Percentiles rank a stretch among this genome's conserved stretches.
Evolutionary conservation across 495 filamentous ascomycete species (phyloP).

Genomic region (Neurospora sp.): DNA sequence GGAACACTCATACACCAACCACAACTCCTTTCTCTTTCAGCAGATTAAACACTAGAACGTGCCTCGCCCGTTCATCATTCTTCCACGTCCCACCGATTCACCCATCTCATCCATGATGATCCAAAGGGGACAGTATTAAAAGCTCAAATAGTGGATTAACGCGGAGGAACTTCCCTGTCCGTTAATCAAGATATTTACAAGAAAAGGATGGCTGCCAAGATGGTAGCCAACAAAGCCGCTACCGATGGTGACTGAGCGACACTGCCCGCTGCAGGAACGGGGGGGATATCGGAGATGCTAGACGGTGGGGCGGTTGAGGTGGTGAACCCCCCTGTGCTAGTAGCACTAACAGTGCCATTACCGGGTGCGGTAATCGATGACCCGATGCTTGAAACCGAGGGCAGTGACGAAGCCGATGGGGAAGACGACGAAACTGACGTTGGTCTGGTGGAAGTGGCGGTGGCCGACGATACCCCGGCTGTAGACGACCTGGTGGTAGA

Average conservation of each 20-base stretch:
- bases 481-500: neutral
- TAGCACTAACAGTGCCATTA: neutral
- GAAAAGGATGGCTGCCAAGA: neutral
- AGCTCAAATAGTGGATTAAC: neutral
- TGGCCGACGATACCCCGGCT: neutral
- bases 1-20: neutral
- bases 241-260: neutral
- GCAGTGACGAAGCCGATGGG: neutral
- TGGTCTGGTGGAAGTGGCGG: neutral
- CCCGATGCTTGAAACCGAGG: neutral
- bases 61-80: neutral
- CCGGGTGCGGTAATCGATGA: neutral
- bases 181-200: neutral
- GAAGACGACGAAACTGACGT: neutral
- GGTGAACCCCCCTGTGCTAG: neutral
- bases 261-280: neutral
- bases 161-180: constrained; percentile 1
- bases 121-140: neutral
- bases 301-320: neutral
- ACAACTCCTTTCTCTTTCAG: neutral
- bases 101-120: neutral
- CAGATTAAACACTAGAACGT: neutral
- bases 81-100: neutral
- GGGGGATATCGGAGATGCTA: neutral
- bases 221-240: neutral